Evolutionary conservation across 768 basidiomycete genomes (phyloP).

Genomic region (Mycena crocata): DNA sequence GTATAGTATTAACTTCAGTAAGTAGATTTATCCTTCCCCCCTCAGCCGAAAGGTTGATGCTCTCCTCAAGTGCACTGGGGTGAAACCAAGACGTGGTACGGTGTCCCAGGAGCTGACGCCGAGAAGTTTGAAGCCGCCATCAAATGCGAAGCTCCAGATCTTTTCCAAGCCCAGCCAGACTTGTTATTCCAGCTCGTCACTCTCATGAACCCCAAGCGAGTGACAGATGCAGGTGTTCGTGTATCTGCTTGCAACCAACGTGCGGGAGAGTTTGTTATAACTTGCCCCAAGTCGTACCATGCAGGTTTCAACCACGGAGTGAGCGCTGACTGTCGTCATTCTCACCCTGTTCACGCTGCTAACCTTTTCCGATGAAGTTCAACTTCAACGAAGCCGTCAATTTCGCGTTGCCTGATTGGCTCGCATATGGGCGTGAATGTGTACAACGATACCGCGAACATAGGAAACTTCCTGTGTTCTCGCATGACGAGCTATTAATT

Average conservation of each 20-base stretch:
- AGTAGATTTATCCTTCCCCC: slow-evolving; percentile 44
- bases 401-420: slow-evolving; percentile 97
- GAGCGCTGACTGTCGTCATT: slow-evolving; percentile 49
- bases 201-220: slow-evolving; percentile 92
- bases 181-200: slow-evolving; percentile 98
- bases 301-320: slow-evolving; percentile 99
- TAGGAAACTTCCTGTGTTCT: slow-evolving; percentile 95
- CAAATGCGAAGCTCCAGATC: slow-evolving; percentile 93
- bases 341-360: slow-evolving; percentile 35
- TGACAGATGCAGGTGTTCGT: slow-evolving; percentile 89
- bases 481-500: slow-evolving; percentile 95
- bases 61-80: slow-evolving; percentile 91
- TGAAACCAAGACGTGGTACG: slow-evolving; percentile 99
- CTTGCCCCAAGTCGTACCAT: slow-evolving; percentile 97
- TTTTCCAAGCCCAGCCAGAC: slow-evolving; percentile 98
- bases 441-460: slow-evolving; percentile 92
- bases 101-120: slow-evolving; percentile 94
- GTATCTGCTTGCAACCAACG: slow-evolving; percentile 97
- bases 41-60: slow-evolving; percentile 32
- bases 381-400: slow-evolving; percentile 99
- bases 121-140: slow-evolving; percentile 98
- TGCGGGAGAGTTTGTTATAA: slow-evolving; percentile 97
- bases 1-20: slow-evolving; percentile 94
- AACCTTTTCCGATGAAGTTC: slow-evolving; percentile 62
- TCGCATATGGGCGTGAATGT: slow-evolving; percentile 87